Conservation (phyloP, 495 filamentous ascomycete genomes). For the Stereocaulon alpinum region DNA sequence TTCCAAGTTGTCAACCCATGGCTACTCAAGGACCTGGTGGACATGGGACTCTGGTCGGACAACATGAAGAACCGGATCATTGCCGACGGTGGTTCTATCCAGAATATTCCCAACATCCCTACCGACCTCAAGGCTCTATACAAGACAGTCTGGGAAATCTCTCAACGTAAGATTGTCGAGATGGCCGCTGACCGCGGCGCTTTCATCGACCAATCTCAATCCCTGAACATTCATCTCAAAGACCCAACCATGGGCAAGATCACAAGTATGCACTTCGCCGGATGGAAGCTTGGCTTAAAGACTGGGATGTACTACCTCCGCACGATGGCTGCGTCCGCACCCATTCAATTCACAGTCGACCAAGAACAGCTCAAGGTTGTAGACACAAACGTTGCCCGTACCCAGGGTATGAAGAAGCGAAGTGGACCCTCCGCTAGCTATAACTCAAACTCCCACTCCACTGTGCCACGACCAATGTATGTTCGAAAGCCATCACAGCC, state of each 20-base stretch:
- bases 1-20: conserved; percentile 99
- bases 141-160: conserved; percentile 99
- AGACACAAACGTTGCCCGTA: conserved; percentile 69
- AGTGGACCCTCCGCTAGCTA: conserved; percentile 37
- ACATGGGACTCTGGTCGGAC: conserved; percentile 96
- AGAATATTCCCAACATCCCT: conserved; percentile 92
- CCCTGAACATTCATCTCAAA: conserved; percentile 97
- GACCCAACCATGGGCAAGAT: conserved; percentile 99
- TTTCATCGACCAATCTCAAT: conserved; percentile 97
- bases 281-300: conserved; percentile 98
- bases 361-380: conserved; percentile 86
- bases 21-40: conserved; percentile 95
- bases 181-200: conserved; percentile 98
- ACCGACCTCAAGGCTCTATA: conserved; percentile 92
- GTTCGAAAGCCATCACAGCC: conserved; percentile 39
- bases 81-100: conserved; percentile 87
- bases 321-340: conserved; percentile 90
- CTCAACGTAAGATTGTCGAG: conserved; percentile 87
- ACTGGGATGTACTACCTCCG: conserved; percentile 99
- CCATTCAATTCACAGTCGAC: conserved; percentile 98
- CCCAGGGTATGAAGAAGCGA: conserved; percentile 57
- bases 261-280: conserved; percentile 97
- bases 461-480: conserved; percentile 53
- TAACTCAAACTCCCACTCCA: conserved; percentile 35
- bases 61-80: conserved; percentile 99